Percentiles rank a stretch among this genome's conserved stretches.
Evolutionary conservation across 2,329 filamentous ascomycete species (phyloP).

Genomic region (Thelonectria olida): DNA sequence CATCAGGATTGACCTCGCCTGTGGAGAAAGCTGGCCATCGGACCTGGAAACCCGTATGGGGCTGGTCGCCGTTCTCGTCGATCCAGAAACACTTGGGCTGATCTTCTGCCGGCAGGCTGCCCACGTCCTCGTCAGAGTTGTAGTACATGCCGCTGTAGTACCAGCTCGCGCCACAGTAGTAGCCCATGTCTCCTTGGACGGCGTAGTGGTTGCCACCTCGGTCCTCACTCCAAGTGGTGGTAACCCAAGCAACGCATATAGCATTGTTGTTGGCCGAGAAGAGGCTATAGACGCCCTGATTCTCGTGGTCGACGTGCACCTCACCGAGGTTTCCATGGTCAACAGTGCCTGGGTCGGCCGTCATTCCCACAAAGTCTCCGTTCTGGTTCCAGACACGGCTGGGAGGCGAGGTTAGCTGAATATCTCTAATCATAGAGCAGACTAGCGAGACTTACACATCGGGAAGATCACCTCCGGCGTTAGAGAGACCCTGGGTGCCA

Average conservation of each 20-base stretch:
- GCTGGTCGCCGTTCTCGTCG: background rate
- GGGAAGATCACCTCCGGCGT: background rate
- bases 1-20: background rate
- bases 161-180: background rate
- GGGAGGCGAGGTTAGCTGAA: background rate
- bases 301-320: background rate
- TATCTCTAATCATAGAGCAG: background rate
- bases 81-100: constrained; percentile 5
- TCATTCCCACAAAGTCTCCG: background rate
- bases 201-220: background rate
- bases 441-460: background rate
- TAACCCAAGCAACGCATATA: background rate
- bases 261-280: constrained; percentile 3
- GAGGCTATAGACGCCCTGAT: background rate
- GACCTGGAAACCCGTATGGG: constrained; percentile 1
- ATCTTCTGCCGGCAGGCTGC: background rate
- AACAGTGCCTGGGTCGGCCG: background rate
- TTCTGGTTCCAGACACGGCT: constrained; percentile 3
- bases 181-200: background rate
- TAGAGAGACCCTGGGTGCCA: background rate
- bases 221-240: background rate
- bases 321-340: background rate
- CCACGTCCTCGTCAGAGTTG: background rate
- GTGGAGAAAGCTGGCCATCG: background rate
- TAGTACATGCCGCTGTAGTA: background rate